Base-by-base conservation (phyloP, 345 rosid genomes). In the Citrus glauca region DNA sequence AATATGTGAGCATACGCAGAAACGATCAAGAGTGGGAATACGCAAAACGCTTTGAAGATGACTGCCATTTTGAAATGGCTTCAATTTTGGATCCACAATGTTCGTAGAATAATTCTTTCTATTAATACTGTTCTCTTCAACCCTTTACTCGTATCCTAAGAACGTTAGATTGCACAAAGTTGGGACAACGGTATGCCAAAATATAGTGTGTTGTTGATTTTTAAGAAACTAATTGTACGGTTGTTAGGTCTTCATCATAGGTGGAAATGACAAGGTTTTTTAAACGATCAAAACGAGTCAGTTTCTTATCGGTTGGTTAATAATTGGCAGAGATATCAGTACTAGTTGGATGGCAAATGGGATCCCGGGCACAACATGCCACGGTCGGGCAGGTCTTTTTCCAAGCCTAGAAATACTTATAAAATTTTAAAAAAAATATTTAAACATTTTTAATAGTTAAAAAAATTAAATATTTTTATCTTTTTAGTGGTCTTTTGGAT, bases 21-120 rank as follows among this genome's bases (percentile, higher is more conserved):
- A 62, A 65, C 63, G 50, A 79, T 82, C 5, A 83, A 72, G 37
- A 85, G 75, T 10, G 84, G 81, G 8, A 85, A 73, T 69, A 79
- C 4, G 7, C 24, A 72, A 4, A 81, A 13, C 35, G 61, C 13
- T 6, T 35, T 76, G 10, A 72, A 33, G 24, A 20, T 19, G 63
- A 3, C 2, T 50, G 48, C 50, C 50, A 37, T 66, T 66, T 20
- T 17, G 24, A 17, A 17, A 66, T 66, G 24, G 40, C 33, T 11
- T 62, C 2, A 45, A 45, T 45, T 45, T 45, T 62, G 66, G 17
- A 27, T 13, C 6, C 16, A 14, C 66, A 62, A 28, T 25, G 16
- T 62, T 27, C 66, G 13, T 13, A 10, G 6, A 62, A 62, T 27
- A 5, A 5, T 25, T 25, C 57, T 53, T 27, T 28, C 8, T 62